Evolutionary conservation across 2,329 filamentous ascomycete genomes (phyloP).

Genomic region (Trichoderma oligosporum): DNA sequence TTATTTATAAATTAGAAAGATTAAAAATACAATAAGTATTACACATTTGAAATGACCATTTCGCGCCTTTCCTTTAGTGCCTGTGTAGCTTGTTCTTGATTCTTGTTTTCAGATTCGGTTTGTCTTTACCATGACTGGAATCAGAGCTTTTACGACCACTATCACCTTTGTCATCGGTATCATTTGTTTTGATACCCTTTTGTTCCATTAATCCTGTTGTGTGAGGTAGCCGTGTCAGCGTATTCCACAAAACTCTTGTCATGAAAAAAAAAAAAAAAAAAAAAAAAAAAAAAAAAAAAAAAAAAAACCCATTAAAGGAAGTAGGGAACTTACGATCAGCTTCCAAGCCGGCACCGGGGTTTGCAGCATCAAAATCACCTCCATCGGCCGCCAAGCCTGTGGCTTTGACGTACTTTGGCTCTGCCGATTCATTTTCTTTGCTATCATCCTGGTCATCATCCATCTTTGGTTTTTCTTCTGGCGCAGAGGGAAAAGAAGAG

Average conservation of each 20-base stretch:
- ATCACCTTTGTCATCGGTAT: neutral
- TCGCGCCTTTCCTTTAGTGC: conserved; percentile 33
- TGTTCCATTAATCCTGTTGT: conserved; percentile 35
- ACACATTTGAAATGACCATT: too few relatives aligned
- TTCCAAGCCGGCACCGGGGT: conserved; percentile 61
- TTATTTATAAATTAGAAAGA: neutral
- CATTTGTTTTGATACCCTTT: conserved; percentile 29
- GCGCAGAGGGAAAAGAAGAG: neutral
- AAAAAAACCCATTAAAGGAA: too few relatives aligned
- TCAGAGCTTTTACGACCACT: conserved; percentile 4
- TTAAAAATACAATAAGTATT: neutral
- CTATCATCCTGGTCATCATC: conserved; percentile 20
- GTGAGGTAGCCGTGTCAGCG: too few relatives aligned
- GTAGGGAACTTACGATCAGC: conserved; percentile 58
- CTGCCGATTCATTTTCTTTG: conserved; percentile 44
- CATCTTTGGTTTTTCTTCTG: neutral
- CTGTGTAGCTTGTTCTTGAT: conserved; percentile 67
- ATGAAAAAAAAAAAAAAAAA: neutral
- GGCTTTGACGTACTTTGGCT: conserved; percentile 55
- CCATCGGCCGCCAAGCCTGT: conserved; percentile 60
- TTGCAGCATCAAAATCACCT: conserved; percentile 62
- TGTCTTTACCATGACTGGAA: conserved; percentile 33
- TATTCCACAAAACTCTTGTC: too few relatives aligned
- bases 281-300: neutral
- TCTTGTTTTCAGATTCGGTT: conserved; percentile 57